A percentile compares a stretch with the other conserved stretches of the same genome.
These are phyloP conservation scores for Neonectria punicea DNA, from an alignment of 2,329 filamentous ascomycete genomes.

Conservation along the genomic window DNA sequence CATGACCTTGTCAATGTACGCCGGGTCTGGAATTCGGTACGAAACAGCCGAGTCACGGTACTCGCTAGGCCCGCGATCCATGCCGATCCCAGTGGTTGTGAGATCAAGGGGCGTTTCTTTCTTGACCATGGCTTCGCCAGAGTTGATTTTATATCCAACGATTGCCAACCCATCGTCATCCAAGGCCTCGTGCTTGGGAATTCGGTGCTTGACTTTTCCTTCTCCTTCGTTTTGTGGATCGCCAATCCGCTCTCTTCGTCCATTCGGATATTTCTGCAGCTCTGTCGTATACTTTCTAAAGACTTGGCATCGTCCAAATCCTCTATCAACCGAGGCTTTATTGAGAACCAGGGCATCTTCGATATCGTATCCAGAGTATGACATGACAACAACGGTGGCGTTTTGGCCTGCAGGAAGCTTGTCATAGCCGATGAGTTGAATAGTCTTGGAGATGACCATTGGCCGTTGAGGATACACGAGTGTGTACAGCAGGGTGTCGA, in stretches of 20 bases:
- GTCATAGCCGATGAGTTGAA: constrained; percentile 96
- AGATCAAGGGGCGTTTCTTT: constrained; percentile 88
- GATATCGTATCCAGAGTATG: constrained; percentile 98
- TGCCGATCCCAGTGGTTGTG: constrained; percentile 75
- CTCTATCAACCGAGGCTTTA: constrained; percentile 93
- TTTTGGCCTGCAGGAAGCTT: constrained; percentile 97
- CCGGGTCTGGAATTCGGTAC: constrained; percentile 85
- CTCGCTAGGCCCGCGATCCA: constrained; percentile 70
- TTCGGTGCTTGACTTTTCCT: constrained; percentile 68
- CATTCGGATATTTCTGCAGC: constrained; percentile 89
- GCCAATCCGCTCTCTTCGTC: constrained; percentile 74
- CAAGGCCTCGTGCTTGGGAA: constrained; percentile 77
- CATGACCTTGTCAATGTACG: constrained; percentile 97
- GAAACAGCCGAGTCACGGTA: constrained; percentile 76
- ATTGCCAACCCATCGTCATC: constrained; percentile 89
- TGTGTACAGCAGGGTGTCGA: constrained; percentile 94
- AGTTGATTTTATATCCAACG: constrained; percentile 81
- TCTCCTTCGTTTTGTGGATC: constrained; percentile 66
- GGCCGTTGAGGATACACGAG: constrained; percentile 98
- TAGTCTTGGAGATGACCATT: constrained; percentile 97
- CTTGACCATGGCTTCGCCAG: constrained; percentile 88
- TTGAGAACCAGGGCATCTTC: constrained; percentile 97
- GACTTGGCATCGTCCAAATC: constrained; percentile 97
- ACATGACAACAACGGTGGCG: constrained; percentile 98
- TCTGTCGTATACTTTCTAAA: constrained; percentile 92